phyloP scores from a whole-genome alignment of 2,329 filamentous ascomycete species.

The Arthrobotrys iridis region DNA sequence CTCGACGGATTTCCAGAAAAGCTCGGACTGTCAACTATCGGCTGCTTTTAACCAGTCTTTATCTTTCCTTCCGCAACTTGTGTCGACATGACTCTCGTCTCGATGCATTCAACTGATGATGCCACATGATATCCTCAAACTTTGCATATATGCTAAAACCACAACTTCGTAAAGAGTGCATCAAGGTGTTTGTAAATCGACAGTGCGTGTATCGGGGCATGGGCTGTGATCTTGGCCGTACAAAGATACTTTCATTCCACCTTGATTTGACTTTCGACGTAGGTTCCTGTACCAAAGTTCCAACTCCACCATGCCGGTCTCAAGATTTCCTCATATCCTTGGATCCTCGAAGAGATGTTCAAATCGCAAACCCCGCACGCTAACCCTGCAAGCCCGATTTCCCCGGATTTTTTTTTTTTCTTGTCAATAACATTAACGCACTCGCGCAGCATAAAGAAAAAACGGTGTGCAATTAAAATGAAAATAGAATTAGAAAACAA shows the following conservation, averaged over 20 bases:
- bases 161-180: slow-evolving; percentile 14
- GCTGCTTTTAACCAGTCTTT: slow-evolving; percentile 11
- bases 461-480: background rate
- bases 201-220: background rate
- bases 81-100: slow-evolving; percentile 25
- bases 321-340: slow-evolving; percentile 1
- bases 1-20: background rate
- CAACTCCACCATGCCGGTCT: background rate
- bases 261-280: background rate
- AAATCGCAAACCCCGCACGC: slow-evolving; percentile 28
- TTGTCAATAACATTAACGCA: too few species aligned
- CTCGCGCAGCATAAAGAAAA: too few species aligned
- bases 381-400: slow-evolving; percentile 51
- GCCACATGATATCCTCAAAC: slow-evolving; percentile 23
- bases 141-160: background rate
- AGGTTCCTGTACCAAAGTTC: slow-evolving; percentile 9
- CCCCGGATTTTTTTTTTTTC: slow-evolving; percentile 43
- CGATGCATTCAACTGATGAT: slow-evolving; percentile 28
- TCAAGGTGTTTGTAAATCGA: background rate
- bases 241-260: slow-evolving; percentile 6
- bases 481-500: background rate
- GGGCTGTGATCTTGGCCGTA: background rate
- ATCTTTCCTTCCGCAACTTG: background rate
- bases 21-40: slow-evolving; percentile 11
- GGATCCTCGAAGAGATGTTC: background rate